Conservation (phyloP, 2,329 filamentous ascomycete genomes). For the Podosphaera xanthii region DNA sequence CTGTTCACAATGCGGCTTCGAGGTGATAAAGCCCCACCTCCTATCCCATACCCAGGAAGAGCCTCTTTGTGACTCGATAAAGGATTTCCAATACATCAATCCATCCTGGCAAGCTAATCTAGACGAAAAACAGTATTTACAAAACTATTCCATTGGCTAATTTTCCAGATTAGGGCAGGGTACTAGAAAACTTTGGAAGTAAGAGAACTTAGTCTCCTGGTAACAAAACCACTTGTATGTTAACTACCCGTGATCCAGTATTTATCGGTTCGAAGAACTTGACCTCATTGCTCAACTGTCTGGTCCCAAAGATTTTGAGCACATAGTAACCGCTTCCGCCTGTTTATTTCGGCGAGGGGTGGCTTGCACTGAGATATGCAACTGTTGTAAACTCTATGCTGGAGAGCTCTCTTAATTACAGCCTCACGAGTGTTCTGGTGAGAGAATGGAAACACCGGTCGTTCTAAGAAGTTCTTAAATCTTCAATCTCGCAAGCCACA, state of each 20-base stretch:
- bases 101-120: not conserved
- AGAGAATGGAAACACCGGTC: not conserved
- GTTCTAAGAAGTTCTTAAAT: not conserved
- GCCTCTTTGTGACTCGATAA: not conserved
- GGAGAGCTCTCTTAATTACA: not conserved
- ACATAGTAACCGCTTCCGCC: not conserved
- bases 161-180: not conserved
- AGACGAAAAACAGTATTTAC: not conserved
- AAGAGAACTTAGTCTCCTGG: not conserved
- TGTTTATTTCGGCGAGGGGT: not conserved
- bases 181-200: not conserved
- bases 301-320: not conserved
- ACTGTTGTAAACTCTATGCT: not conserved
- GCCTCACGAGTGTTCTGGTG: not conserved
- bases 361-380: not conserved
- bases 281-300: not conserved
- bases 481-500: not conserved
- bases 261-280: not conserved
- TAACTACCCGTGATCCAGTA: not conserved
- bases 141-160: not conserved
- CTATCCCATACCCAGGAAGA: not conserved
- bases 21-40: not conserved
- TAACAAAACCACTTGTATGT: not conserved
- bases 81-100: not conserved
- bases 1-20: not conserved